phyloP scores from a whole-genome alignment of 1,284 basidiomycete genomes.

The Ceraceosorus guamensis region DNA sequence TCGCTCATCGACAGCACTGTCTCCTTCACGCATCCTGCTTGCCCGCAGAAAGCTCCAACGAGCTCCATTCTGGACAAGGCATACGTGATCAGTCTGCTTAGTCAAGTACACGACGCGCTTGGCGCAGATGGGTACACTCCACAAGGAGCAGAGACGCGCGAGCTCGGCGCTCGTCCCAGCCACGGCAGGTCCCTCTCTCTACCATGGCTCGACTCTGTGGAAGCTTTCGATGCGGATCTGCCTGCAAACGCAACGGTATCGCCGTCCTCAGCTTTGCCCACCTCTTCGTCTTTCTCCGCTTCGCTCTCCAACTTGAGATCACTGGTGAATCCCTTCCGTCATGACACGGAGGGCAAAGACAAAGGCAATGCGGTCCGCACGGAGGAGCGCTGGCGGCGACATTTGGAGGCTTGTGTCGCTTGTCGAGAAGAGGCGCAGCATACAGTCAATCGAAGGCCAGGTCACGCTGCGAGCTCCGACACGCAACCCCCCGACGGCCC shows the following conservation, averaged over 20 bases:
- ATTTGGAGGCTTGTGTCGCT: too few relatives aligned
- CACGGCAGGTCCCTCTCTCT: too few relatives aligned
- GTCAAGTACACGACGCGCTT: slow-evolving; percentile 5
- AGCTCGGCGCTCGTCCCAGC: slow-evolving; percentile 13
- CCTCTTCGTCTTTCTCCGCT: too few relatives aligned
- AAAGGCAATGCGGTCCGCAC: neutral
- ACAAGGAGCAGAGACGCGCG: slow-evolving; percentile 15
- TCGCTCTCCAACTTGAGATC: slow-evolving; percentile 1
- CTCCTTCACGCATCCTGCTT: slow-evolving; percentile 20
- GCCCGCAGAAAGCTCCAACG: neutral
- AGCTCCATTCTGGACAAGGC: neutral
- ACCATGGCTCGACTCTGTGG: too few relatives aligned
- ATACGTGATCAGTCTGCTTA: slow-evolving; percentile 14
- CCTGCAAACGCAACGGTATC: too few relatives aligned
- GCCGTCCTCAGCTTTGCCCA: too few relatives aligned
- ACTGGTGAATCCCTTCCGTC: neutral
- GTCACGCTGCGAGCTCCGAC: too few relatives aligned
- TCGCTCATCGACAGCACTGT: slow-evolving; percentile 48
- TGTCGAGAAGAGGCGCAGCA: too few relatives aligned
- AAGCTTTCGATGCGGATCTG: too few relatives aligned
- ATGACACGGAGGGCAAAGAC: neutral
- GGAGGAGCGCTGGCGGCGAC: neutral
- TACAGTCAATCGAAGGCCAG: too few relatives aligned
- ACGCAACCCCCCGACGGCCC: too few relatives aligned
- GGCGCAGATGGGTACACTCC: slow-evolving; percentile 1